Evolutionary conservation across 1,139 yeast species (phyloP), one percentile per base, ranked within the genome.

Genomic region (Suhomyces bokatorum): DNA sequence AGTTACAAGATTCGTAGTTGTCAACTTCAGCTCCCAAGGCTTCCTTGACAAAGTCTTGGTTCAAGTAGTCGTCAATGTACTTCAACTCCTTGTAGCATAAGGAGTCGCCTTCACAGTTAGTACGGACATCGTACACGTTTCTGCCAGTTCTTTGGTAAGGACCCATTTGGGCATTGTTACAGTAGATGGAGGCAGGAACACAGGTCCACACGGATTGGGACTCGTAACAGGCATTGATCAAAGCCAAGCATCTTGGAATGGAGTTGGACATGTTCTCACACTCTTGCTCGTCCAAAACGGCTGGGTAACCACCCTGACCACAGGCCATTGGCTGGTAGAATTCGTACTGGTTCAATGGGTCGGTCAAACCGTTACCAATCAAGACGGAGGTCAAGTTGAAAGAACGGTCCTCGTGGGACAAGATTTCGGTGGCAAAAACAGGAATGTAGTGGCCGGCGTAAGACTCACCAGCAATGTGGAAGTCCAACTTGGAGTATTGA

Each of bases 401-500:
- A 49, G 82, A 76, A 65, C 95, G 85, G 58, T 87, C 89, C 28
- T 65, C 64, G 63, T 89, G 95, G 20, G 82, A 76, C 59, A 90
- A 70, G 55, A 93, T 91, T 68, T 91, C 97, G 41, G 85, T 70
- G 17, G 97, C 97, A 64, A 93, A 87, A 9, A 83, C 91, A 28
- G 98, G 99, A 55, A 93, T 90, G 68, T 93, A 93, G 67, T 93
- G 98, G 51, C 99, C 99, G 45, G 96, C 99, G 63, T 93, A 93
- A n/a, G 97, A 88, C 70, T 93, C 98, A 57, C 98, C 99, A 39
- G 98, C 95, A 68, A 93, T 90, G 69, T 91, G 98, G 85, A 93
- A 90, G 43, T 80, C 82, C 49, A 79, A 75, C 32, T 78, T 67
- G 40, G 77, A 67, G 70, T 86, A 89, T 69, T 91, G 81, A 36